These are phyloP conservation scores for Flaveria trinervia DNA, from an alignment of 129 eudicot genomes.

Conservation along the genomic window DNA sequence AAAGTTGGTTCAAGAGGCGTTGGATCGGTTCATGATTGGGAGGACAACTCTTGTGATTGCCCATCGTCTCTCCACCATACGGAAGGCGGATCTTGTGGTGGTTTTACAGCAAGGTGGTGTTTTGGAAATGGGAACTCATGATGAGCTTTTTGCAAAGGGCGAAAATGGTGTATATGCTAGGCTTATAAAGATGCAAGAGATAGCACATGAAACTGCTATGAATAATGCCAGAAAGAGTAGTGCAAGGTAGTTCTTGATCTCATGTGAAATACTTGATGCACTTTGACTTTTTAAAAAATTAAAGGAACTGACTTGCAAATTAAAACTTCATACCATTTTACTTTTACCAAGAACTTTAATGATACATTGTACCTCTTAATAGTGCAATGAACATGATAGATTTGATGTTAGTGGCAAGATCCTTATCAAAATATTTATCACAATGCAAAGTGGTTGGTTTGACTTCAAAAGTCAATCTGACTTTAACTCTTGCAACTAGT, in stretches of 20 bases:
- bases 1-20: slow-evolving; percentile 91
- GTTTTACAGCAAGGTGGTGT: slow-evolving; percentile 87
- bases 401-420: slow-evolving; percentile 13
- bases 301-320: neutral
- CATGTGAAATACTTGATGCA: neutral
- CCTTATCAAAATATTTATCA: neutral
- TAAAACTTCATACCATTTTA: neutral
- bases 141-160: slow-evolving; percentile 83
- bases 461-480: slow-evolving; percentile 25
- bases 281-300: slow-evolving; percentile 12
- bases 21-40: slow-evolving; percentile 93
- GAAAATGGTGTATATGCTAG: slow-evolving; percentile 79
- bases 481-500: slow-evolving; percentile 14
- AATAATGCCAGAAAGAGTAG: slow-evolving; percentile 88
- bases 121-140: slow-evolving; percentile 78
- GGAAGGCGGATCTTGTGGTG: slow-evolving; percentile 89
- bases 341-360: neutral
- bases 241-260: slow-evolving; percentile 58
- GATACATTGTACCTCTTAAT: neutral
- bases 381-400: neutral
- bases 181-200: slow-evolving; percentile 86
- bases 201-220: slow-evolving; percentile 82
- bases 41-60: slow-evolving; percentile 94
- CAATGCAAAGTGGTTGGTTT: neutral
- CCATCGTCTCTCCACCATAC: slow-evolving; percentile 91